phyloP scores from a whole-genome alignment of 495 filamentous ascomycete species.

The Neurospora cerealis region DNA sequence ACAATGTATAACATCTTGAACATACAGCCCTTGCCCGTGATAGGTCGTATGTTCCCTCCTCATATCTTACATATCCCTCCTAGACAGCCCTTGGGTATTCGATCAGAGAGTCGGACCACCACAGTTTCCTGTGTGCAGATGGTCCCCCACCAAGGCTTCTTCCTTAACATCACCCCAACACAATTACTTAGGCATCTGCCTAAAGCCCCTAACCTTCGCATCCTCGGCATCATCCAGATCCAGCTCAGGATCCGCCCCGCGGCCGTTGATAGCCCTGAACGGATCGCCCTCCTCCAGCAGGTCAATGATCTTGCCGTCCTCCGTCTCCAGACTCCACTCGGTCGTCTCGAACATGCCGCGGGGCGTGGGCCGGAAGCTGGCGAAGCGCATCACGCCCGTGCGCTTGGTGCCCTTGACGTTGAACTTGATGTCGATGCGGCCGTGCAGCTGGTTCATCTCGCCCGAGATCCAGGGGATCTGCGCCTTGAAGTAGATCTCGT shows the following conservation, averaged over 20 bases:
- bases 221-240: conserved; percentile 23
- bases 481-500: conserved; percentile 84
- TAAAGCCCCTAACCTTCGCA: conserved; percentile 28
- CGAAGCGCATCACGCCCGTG: conserved; percentile 70
- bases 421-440: conserved; percentile 78
- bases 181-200: conserved; percentile 29
- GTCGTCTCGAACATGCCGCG: conserved; percentile 65
- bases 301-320: conserved; percentile 55
- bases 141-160: no score
- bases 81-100: neutral
- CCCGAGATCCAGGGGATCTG: conserved; percentile 91
- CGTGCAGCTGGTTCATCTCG: conserved; percentile 88
- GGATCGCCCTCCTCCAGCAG: conserved; percentile 57
- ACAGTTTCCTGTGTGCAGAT: no score
- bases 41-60: neutral
- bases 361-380: conserved; percentile 60
- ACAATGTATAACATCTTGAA: neutral
- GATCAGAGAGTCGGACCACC: neutral
- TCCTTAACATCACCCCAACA: conserved; percentile 5
- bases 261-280: conserved; percentile 36
- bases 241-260: neutral
- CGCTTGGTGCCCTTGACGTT: conserved; percentile 73
- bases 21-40: neutral
- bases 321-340: conserved; percentile 64
- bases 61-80: neutral